Evolutionary conservation across 1,139 yeast species (phyloP).

Genomic region (Hyphopichia buzzinii): DNA sequence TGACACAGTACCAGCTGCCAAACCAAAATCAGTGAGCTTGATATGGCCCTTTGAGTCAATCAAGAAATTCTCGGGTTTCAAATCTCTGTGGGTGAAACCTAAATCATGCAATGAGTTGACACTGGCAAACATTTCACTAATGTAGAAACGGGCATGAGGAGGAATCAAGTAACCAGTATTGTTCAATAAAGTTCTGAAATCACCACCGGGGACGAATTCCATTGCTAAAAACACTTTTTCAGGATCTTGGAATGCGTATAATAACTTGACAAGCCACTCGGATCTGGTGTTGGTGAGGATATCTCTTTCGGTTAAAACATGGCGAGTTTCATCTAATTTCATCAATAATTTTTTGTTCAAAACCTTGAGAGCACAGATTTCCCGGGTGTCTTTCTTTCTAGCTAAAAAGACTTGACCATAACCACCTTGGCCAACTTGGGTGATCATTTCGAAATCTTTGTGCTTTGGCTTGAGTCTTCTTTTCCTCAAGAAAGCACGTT

Average conservation of each 20-base stretch:
- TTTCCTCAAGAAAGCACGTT: constrained; percentile 80
- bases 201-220: constrained; percentile 99
- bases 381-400: constrained; percentile 89
- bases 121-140: constrained; percentile 94
- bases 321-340: constrained; percentile 92
- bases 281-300: constrained; percentile 91
- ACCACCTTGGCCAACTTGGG: constrained; percentile 99
- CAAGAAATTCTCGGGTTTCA: constrained; percentile 95
- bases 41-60: constrained; percentile 95
- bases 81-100: constrained; percentile 95
- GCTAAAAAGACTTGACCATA: constrained; percentile 97
- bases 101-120: constrained; percentile 91
- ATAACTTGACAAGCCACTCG: constrained; percentile 91
- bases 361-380: constrained; percentile 92
- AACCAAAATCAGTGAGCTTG: constrained; percentile 94
- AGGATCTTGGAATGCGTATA: constrained; percentile 93
- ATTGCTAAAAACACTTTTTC: constrained; percentile 91
- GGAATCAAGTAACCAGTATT: constrained; percentile 92
- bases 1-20: constrained; percentile 95
- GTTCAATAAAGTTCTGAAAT: constrained; percentile 88
- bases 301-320: constrained; percentile 93
- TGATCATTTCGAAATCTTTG: constrained; percentile 92
- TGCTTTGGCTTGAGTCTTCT: constrained; percentile 89
- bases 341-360: constrained; percentile 83
- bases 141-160: constrained; percentile 92